Base-by-base conservation (phyloP, 2,329 filamentous ascomycete species). In the Scleromitrula shiraiana region DNA sequence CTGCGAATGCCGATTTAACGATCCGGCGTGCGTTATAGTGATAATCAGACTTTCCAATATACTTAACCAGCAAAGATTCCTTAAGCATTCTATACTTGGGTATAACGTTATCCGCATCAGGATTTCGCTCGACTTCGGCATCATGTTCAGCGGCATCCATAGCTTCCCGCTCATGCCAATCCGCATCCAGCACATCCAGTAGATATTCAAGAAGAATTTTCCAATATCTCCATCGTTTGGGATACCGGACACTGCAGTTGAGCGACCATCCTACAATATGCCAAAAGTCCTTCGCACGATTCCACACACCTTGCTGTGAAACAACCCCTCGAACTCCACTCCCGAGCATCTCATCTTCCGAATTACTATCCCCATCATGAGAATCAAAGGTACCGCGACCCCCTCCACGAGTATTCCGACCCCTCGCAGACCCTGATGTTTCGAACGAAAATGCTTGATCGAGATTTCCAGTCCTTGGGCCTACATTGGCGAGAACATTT, bases 211-310 rank as follows among this genome's bases (percentile, higher is more conserved):
- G 70, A 85, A 88, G 95, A 7, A 79, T 67, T 57, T 76, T 80
- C 89, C 90, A 97, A 60, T 82, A 76, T 41, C 73, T 75, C 91
- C 93, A 97, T 17, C 91, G 76, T 33, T 77, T 74, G 1, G 80
- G 80, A 56, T 91, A 74, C 26, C 76, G 65, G 2, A 85, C 75
- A 43, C 88, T 90, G 68, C 91, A 97, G 62, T 91, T 93, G 64
- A 97, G 89, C 0, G 87, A 85, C 93, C 93, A 97, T 3, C 91
- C 93, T 0, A 93, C 76, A 0, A 87, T 78, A 35, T 82, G 77
- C 88, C 93, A 98, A 59, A 97, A 94, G 62, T 95, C 88, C 52
- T 86, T 81, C 1, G 84, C 86, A n/a, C 78, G 76, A 14, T 69
- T 70, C 79, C 86, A 95, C 2, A 96, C 83, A 36, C 80, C 74